Percentiles rank a stretch among this genome's conserved stretches.
phyloP scores from a whole-genome alignment of 106 monocot genomes.

The Iris macrosiphon region DNA sequence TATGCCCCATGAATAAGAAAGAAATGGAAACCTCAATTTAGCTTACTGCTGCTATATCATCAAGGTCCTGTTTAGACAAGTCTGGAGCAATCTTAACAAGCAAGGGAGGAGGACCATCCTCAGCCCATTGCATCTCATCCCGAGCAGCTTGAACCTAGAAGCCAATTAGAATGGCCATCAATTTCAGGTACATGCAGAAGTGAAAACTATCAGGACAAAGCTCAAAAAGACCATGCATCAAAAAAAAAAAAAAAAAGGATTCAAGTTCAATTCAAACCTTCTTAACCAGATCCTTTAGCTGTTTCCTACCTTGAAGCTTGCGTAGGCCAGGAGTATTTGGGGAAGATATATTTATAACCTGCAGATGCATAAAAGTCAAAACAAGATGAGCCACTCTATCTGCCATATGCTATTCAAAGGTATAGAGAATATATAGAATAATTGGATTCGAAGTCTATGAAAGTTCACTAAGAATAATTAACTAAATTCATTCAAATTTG shows the following conservation, averaged over 20 bases:
- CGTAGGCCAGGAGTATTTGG: slow-evolving; percentile 62
- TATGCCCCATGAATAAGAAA: neutral
- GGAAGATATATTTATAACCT: slow-evolving; percentile 64
- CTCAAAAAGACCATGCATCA: too few species aligned
- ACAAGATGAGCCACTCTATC: too few species aligned
- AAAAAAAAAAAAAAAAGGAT: neutral
- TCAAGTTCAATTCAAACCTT: slow-evolving; percentile 26
- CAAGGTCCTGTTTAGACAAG: slow-evolving; percentile 81
- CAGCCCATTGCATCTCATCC: slow-evolving; percentile 92
- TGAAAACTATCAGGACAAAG: too few species aligned
- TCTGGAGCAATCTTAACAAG: slow-evolving; percentile 87
- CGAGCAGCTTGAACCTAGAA: slow-evolving; percentile 75
- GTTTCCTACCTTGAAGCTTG: slow-evolving; percentile 53
- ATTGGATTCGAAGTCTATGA: too few species aligned
- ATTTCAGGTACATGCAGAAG: too few species aligned
- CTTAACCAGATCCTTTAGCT: slow-evolving; percentile 56
- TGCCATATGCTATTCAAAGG: too few species aligned
- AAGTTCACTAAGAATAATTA: too few species aligned
- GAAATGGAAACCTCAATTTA: neutral
- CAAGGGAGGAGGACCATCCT: slow-evolving; percentile 81
- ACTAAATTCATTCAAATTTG: too few species aligned
- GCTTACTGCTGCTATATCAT: slow-evolving; percentile 72
- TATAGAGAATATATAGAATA: too few species aligned
- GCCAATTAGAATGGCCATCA: neutral
- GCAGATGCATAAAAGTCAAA: neutral